Conservation (phyloP, 2,329 filamentous ascomycete genomes). For the Huntiella bhutanensis region DNA sequence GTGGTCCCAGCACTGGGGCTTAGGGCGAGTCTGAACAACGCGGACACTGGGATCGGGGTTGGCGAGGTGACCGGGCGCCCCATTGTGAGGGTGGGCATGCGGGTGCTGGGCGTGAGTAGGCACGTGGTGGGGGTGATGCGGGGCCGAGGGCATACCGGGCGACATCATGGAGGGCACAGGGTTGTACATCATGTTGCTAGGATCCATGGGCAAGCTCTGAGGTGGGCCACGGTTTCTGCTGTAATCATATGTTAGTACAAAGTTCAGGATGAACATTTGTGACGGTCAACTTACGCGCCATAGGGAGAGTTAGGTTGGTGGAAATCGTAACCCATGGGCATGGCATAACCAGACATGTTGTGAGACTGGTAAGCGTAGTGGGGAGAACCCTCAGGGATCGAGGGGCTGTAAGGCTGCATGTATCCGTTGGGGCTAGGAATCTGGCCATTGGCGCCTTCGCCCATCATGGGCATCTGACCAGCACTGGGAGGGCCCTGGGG, state of each 20-base stretch:
- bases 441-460: slow-evolving; percentile 23
- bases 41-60: slow-evolving; percentile 28
- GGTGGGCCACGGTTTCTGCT: slow-evolving; percentile 11
- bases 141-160: slow-evolving; percentile 9
- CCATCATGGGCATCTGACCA: slow-evolving; percentile 30
- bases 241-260: slow-evolving; percentile 8
- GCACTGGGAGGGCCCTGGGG: slow-evolving; percentile 25
- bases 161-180: slow-evolving; percentile 11
- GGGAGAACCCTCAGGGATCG: slow-evolving; percentile 26
- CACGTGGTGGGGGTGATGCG: slow-evolving; percentile 10
- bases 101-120: slow-evolving; percentile 20
- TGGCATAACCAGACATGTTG: slow-evolving; percentile 4
- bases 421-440: slow-evolving; percentile 24
- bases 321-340: slow-evolving; percentile 13
- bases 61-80: slow-evolving; percentile 8
- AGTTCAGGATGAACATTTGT: neutral
- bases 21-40: slow-evolving; percentile 61
- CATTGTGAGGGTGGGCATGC: slow-evolving; percentile 6
- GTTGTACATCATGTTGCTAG: slow-evolving; percentile 9
- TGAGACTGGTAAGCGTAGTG: slow-evolving; percentile 10
- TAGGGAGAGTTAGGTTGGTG: slow-evolving; percentile 22
- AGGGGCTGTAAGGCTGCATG: slow-evolving; percentile 30
- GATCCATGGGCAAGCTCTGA: slow-evolving; percentile 7
- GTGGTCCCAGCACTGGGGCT: slow-evolving; percentile 93
- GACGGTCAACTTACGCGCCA: slow-evolving; percentile 21